Evolutionary conservation across 2,329 filamentous ascomycete genomes (phyloP).

Genomic region (Penicillium crustosum): DNA sequence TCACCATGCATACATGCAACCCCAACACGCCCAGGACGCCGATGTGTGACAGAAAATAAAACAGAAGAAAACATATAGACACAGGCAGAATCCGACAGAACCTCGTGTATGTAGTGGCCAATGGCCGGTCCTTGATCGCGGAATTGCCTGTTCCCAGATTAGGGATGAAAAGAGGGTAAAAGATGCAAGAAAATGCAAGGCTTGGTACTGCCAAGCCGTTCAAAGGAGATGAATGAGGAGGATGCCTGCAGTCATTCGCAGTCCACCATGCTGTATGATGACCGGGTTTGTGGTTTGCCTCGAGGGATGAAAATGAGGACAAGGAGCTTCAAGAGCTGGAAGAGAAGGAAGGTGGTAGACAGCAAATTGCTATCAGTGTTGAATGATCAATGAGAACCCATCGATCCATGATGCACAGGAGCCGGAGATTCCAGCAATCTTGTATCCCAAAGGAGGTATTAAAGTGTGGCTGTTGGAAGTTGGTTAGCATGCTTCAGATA

Average conservation of each 20-base stretch:
- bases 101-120: slow-evolving; percentile 17
- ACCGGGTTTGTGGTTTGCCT: not conserved
- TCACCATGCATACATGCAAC: slow-evolving; percentile 16
- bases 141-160: slow-evolving; percentile 5
- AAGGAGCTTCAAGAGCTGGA: not conserved
- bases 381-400: slow-evolving; percentile 79
- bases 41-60: slow-evolving; percentile 4
- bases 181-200: slow-evolving; percentile 5
- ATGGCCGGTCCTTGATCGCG: slow-evolving; percentile 8
- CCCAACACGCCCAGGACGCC: slow-evolving; percentile 16
- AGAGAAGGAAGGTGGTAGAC: not conserved
- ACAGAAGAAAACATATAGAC: slow-evolving; percentile 18
- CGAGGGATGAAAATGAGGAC: not conserved
- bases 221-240: not conserved
- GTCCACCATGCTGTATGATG: not conserved
- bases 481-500: slow-evolving; percentile 11
- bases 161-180: slow-evolving; percentile 5
- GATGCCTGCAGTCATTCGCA: not conserved
- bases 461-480: slow-evolving; percentile 67
- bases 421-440: slow-evolving; percentile 82
- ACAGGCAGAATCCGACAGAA: slow-evolving; percentile 13
- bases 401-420: slow-evolving; percentile 80
- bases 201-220: not conserved
- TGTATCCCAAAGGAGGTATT: slow-evolving; percentile 85
- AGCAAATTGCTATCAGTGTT: slow-evolving; percentile 51